Conservation (phyloP, 805 yeast genomes). For the Starmerella vitae region DNA sequence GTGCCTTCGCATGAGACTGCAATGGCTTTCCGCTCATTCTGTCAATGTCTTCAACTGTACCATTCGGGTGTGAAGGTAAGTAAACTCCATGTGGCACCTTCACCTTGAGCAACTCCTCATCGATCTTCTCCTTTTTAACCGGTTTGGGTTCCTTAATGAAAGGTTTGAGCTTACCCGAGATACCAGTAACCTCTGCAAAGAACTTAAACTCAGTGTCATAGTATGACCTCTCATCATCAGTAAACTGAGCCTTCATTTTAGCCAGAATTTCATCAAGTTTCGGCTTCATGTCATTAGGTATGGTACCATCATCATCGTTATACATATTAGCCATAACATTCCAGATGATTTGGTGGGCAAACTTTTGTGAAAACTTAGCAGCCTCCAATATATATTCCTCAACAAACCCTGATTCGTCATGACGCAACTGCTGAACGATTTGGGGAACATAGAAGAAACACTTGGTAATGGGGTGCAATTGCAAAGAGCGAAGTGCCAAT, state of each 20-base stretch:
- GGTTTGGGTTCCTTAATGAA: conserved; percentile 88
- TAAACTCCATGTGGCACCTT: conserved; percentile 70
- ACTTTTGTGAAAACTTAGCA: conserved; percentile 75
- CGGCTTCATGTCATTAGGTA: conserved; percentile 76
- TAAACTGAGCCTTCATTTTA: conserved; percentile 49
- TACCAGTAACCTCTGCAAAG: conserved; percentile 80
- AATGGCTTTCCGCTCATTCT: conserved; percentile 85
- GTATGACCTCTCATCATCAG: conserved; percentile 45
- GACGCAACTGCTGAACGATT: conserved; percentile 81
- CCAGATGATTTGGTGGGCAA: conserved; percentile 98
- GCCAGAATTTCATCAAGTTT: conserved; percentile 58
- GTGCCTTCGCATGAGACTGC: conserved; percentile 98
- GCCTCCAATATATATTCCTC: conserved; percentile 82
- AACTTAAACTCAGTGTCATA: conserved; percentile 77
- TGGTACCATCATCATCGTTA: conserved; percentile 72
- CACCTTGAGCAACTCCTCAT: conserved; percentile 81
- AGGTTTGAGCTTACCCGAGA: conserved; percentile 90
- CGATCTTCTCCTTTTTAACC: conserved; percentile 90
- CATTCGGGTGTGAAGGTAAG: conserved; percentile 93
- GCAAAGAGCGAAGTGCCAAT: conserved; percentile 80
- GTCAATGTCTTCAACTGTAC: conserved; percentile 80
- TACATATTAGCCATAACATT: conserved; percentile 88
- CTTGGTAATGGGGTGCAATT: conserved; percentile 68
- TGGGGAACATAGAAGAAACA: conserved; percentile 97
- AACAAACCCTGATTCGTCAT: conserved; percentile 70